Evolutionary conservation across 1,284 basidiomycete genomes (phyloP), one percentile per base, ranked within the genome.

Genomic region (Moesziomyces sp.): DNA sequence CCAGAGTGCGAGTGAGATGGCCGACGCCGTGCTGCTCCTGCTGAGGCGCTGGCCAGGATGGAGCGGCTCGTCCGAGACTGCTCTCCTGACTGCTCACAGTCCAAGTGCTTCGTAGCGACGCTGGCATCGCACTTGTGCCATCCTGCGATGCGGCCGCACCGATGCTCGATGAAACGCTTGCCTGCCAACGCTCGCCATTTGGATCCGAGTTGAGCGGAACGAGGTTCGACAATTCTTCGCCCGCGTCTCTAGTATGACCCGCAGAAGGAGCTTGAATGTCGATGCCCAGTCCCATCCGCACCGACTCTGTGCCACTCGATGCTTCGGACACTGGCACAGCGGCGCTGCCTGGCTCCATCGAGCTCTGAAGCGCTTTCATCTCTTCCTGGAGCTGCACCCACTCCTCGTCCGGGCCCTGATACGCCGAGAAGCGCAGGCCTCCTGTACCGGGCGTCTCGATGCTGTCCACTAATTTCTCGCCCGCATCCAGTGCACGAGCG

Each of bases 121-220:
- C 21, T 16, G 13, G 21, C 3, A 4, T n/a, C 9, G 38, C 23
- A 26, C 26, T 11, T 23, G 11, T 23, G 21, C 5, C 21, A 10
- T 26, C 5, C n/a, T 43, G 10, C 16, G 13, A 44, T 8, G 26
- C 16, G 19, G 21, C 43, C 3, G 48, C 34, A 7, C 24, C 30
- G 4, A 43, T 48, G 14, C 46, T 40, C 10, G 46, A 55, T 13
- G 47, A 62, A 34, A 8, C 28, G 43, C 58, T 44, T 9, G 51
- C 46, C n/a, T 58, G 66, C 77, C 74, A 78, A 28, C 72, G 30
- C 42, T 78, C 77, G 23, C 77, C 77, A 24, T 79, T 71, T 0
- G 77, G 77, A 58, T 79, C 77, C 43, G 75, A 77, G 26, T 79
- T 79, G 51, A 66, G 63, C n/a, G 60, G 62, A 9, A 34, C 46